Evolutionary conservation across 2,329 filamentous ascomycete species (phyloP).

Genomic region (Cladophialophora exuberans): DNA sequence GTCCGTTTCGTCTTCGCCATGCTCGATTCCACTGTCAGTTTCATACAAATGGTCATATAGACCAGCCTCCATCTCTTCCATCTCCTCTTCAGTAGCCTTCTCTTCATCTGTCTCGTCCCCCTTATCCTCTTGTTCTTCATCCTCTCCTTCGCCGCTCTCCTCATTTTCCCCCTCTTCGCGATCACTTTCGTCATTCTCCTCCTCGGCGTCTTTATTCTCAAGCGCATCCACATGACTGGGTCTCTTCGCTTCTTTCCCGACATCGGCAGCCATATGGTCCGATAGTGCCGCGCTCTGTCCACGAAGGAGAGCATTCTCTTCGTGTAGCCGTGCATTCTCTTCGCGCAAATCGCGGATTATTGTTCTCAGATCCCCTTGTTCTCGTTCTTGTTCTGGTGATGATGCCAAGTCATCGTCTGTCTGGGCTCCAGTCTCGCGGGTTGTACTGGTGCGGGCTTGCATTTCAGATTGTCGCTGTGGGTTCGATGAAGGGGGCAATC

Average conservation of each 20-base stretch:
- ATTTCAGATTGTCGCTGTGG: too few relatives aligned
- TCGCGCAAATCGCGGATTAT: too few relatives aligned
- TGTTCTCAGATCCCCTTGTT: too few relatives aligned
- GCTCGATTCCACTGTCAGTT: too few relatives aligned
- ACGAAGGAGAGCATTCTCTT: not conserved
- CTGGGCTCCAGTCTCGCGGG: too few relatives aligned
- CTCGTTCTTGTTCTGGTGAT: too few relatives aligned
- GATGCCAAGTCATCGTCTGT: too few relatives aligned
- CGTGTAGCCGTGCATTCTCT: not conserved
- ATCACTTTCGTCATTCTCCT: not conserved
- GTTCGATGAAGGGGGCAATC: too few relatives aligned
- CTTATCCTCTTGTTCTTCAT: not conserved
- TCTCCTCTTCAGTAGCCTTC: not conserved
- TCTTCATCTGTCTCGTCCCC: not conserved
- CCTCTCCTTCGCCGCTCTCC: not conserved
- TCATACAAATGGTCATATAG: too few relatives aligned
- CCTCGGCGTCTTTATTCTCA: not conserved
- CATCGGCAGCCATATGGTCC: not conserved
- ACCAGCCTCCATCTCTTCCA: not conserved
- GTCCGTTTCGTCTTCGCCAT: not conserved
- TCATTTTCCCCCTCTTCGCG: too few relatives aligned
- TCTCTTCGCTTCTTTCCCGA: not conserved
- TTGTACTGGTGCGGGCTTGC: too few relatives aligned
- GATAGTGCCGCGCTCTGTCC: not conserved
- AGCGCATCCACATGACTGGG: not conserved